These are phyloP conservation scores for Trametes sp. DNA, from an alignment of 1,284 basidiomycete species.

Conservation along the genomic window DNA sequence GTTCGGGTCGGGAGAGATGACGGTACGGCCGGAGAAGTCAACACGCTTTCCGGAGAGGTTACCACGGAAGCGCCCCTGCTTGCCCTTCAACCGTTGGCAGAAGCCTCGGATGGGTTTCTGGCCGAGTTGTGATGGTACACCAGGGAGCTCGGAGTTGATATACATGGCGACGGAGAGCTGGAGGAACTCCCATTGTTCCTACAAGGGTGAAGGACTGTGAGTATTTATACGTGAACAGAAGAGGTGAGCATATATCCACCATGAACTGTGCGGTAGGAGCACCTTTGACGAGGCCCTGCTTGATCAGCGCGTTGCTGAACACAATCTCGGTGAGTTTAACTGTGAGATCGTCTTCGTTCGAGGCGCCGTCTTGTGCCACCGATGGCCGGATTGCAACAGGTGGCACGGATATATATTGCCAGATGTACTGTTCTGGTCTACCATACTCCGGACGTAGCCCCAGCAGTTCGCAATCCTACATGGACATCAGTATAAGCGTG, in stretches of 20 bases:
- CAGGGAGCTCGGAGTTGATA: constrained; percentile 97
- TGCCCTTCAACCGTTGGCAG: constrained; percentile 98
- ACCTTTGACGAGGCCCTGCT: constrained; percentile 89
- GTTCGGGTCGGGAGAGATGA: constrained; percentile 99
- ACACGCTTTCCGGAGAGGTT: constrained; percentile 99
- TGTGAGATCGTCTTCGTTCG: constrained; percentile 98
- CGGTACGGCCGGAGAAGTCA: constrained; percentile 98
- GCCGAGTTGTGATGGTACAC: constrained; percentile 84
- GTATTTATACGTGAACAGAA: constrained; percentile 8
- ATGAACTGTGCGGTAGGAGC: constrained; percentile 90
- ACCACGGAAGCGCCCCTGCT: constrained; percentile 98
- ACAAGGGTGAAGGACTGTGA: constrained; percentile 23
- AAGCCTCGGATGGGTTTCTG: constrained; percentile 96
- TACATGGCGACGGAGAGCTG: constrained; percentile 97
- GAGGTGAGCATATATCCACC: constrained; percentile 53
- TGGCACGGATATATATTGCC: constrained; percentile 99
- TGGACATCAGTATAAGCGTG: not conserved
- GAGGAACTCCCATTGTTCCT: constrained; percentile 99
- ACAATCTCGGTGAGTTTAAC: constrained; percentile 98
- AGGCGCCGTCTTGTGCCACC: constrained; percentile 96
- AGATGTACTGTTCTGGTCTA: constrained; percentile 96
- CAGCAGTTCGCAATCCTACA: constrained; percentile 92
- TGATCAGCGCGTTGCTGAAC: constrained; percentile 93
- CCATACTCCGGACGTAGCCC: constrained; percentile 91
- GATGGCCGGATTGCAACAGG: constrained; percentile 98